These are phyloP conservation scores for Tuber brumale DNA, from an alignment of 495 filamentous ascomycete species.

Conservation along the genomic window DNA sequence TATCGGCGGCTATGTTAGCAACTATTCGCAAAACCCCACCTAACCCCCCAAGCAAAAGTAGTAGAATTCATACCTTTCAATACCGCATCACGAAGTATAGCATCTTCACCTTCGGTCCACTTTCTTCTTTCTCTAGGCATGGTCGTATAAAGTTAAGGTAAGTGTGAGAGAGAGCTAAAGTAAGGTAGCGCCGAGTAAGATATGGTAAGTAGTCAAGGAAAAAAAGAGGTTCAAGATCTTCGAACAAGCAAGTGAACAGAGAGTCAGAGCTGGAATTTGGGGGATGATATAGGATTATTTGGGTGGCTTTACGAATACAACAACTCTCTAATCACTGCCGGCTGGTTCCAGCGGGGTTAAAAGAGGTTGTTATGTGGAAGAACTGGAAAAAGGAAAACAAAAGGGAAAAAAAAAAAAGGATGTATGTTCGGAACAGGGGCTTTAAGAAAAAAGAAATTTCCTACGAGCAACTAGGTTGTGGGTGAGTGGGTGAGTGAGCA, in stretches of 20 bases:
- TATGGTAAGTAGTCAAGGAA: neutral
- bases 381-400: conserved; percentile 4
- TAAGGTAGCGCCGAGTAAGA: neutral
- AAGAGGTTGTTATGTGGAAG: neutral
- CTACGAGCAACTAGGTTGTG: neutral
- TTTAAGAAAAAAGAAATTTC: neutral
- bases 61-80: conserved; percentile 35
- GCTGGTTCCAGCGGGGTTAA: neutral
- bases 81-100: conserved; percentile 40
- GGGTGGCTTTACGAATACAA: neutral
- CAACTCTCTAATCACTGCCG: neutral
- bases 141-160: conserved; percentile 2
- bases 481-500: neutral
- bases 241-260: neutral
- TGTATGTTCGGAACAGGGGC: neutral
- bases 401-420: conserved; percentile 1
- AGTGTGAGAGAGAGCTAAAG: neutral
- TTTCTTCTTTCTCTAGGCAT: conserved; percentile 41
- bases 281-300: neutral
- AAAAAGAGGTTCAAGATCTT: neutral
- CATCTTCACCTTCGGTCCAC: conserved; percentile 42
- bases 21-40: neutral
- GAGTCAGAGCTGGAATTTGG: neutral
- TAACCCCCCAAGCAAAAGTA: conserved; percentile 3
- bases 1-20: conserved; percentile 16